Evolutionary conservation across 495 filamentous ascomycete species (phyloP).

Genomic region (Penicillium lividum): DNA sequence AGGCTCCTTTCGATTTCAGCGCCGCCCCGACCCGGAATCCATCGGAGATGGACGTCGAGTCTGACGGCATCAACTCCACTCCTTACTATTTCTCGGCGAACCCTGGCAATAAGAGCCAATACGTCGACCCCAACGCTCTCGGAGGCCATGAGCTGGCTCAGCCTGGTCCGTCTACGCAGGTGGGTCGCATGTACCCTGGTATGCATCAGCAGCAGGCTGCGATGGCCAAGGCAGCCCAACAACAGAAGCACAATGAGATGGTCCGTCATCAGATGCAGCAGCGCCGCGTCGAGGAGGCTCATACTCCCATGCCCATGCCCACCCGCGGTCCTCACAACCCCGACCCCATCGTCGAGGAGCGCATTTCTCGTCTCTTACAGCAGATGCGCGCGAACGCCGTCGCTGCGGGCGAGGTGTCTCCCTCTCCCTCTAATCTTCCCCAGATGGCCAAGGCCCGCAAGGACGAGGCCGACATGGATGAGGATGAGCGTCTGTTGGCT

Average conservation of each 20-base stretch:
- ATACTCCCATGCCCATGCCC: constrained; percentile 22
- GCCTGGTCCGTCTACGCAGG: constrained; percentile 51
- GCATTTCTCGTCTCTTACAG: constrained; percentile 79
- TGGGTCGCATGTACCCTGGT: constrained; percentile 79
- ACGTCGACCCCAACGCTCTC: constrained; percentile 71
- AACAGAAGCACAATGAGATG: constrained; percentile 66
- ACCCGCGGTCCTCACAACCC: constrained; percentile 51
- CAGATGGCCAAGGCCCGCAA: constrained; percentile 70
- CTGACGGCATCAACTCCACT: constrained; percentile 63
- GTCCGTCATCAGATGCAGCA: constrained; percentile 57
- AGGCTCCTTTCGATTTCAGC: constrained; percentile 55
- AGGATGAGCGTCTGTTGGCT: constrained; percentile 88
- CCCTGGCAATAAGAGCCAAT: constrained; percentile 46
- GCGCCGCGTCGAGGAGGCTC: constrained; percentile 33
- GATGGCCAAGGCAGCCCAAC: constrained; percentile 71
- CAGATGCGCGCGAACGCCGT: constrained; percentile 74
- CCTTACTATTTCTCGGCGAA: constrained; percentile 48
- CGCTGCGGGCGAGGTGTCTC: constrained; percentile 51
- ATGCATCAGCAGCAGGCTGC: constrained; percentile 91
- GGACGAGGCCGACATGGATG: constrained; percentile 97
- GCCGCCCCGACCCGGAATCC: constrained; percentile 49
- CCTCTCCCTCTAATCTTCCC: constrained; percentile 42
- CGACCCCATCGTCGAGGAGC: constrained; percentile 77
- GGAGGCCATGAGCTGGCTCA: constrained; percentile 54
- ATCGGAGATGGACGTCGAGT: constrained; percentile 57